Percentiles rank a stretch among this genome's conserved stretches.
Evolutionary conservation across 2,329 filamentous ascomycete genomes (phyloP).

Genomic region (Claviceps pazoutovae): DNA sequence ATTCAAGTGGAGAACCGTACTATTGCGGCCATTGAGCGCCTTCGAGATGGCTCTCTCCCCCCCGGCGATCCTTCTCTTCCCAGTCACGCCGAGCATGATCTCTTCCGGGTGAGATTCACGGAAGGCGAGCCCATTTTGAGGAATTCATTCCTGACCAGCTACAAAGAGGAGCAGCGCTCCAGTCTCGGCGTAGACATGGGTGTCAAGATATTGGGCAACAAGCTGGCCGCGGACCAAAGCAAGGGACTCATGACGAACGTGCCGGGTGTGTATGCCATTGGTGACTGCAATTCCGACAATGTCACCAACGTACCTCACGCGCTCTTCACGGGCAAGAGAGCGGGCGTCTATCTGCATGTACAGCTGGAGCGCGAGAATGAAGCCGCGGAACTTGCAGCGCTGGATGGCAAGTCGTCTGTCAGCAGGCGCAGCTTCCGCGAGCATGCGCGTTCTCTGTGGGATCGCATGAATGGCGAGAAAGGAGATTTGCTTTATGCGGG

Average conservation of each 20-base stretch:
- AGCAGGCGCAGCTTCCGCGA: conserved; percentile 19
- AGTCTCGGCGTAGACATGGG: conserved; percentile 32
- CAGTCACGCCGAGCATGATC: conserved; percentile 34
- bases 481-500: conserved; percentile 33
- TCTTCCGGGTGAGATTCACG: conserved; percentile 39
- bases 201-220: conserved; percentile 28
- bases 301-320: conserved; percentile 48
- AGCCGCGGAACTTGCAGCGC: conserved; percentile 16
- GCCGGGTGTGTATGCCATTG: conserved; percentile 41
- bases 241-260: conserved; percentile 37
- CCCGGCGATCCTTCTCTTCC: conserved; percentile 27
- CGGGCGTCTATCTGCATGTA: conserved; percentile 42
- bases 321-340: conserved; percentile 42
- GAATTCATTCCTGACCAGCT: conserved; percentile 38
- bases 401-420: conserved; percentile 7
- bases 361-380: conserved; percentile 28
- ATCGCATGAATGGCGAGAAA: conserved; percentile 27
- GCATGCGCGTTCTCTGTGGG: conserved; percentile 29
- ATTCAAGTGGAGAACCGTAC: conserved; percentile 42
- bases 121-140: conserved; percentile 31
- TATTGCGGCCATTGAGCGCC: conserved; percentile 32
- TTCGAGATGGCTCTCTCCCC: conserved; percentile 25
- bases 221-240: conserved; percentile 26
- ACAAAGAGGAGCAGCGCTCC: conserved; percentile 32
- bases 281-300: conserved; percentile 46